Percentiles rank a stretch among this genome's conserved stretches.
These are phyloP conservation scores for Erigeron philadelphicus DNA, from an alignment of 140 eudicot genomes.

Conservation along the genomic window DNA sequence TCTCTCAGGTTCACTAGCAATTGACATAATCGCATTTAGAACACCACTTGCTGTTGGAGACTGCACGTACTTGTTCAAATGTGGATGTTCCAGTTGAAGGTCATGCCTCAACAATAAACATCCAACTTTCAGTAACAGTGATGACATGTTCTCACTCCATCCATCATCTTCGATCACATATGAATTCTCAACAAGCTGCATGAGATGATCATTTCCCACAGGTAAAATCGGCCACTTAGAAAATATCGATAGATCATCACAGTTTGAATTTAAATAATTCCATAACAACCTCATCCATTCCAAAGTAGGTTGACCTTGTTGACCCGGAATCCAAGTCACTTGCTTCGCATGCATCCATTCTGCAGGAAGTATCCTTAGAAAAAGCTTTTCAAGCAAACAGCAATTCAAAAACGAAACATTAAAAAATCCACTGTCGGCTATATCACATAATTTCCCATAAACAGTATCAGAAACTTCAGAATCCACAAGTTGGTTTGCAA, in stretches of 20 bases:
- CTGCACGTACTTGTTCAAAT: slow-evolving; percentile 71
- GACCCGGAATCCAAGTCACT: slow-evolving; percentile 85
- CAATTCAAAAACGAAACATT: slow-evolving; percentile 68
- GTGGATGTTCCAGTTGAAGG: slow-evolving; percentile 59
- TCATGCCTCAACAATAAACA: slow-evolving; percentile 80
- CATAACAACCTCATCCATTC: slow-evolving; percentile 88
- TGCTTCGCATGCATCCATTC: slow-evolving; percentile 82
- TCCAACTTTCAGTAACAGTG: slow-evolving; percentile 67
- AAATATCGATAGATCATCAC: slow-evolving; percentile 71
- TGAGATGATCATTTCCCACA: slow-evolving; percentile 59
- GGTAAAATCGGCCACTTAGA: slow-evolving; percentile 95
- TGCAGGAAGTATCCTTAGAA: slow-evolving; percentile 69
- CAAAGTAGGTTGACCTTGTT: slow-evolving; percentile 75
- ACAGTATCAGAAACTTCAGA: slow-evolving; percentile 52
- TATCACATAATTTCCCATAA: slow-evolving; percentile 59
- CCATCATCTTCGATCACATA: slow-evolving; percentile 83
- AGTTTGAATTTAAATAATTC: slow-evolving; percentile 61
- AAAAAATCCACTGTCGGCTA: slow-evolving; percentile 65
- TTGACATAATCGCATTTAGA: slow-evolving; percentile 68
- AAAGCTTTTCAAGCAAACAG: slow-evolving; percentile 70
- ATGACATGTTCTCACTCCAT: slow-evolving; percentile 94
- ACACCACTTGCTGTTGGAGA: slow-evolving; percentile 80
- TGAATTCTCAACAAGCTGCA: slow-evolving; percentile 79
- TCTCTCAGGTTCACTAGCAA: slow-evolving; percentile 46
- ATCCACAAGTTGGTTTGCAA: slow-evolving; percentile 77